These are phyloP conservation scores for Pseudopyrenochaeta lycopersici DNA, from an alignment of 2,329 filamentous ascomycete genomes.

Conservation along the genomic window DNA sequence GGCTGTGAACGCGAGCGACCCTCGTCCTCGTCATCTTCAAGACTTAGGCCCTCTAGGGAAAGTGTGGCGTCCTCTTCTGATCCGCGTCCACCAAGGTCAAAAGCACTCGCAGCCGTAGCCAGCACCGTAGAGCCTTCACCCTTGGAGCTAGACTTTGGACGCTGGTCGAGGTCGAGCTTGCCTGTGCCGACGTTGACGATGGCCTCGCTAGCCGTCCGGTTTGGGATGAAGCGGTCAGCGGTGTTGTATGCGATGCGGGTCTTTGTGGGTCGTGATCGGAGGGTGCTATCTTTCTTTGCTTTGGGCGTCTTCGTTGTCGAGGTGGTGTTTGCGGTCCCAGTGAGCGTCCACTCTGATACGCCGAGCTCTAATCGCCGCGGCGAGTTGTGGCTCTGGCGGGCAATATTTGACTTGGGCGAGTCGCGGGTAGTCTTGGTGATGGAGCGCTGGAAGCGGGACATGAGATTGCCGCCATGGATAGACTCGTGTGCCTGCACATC, in stretches of 20 bases:
- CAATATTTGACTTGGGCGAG: slow-evolving; percentile 97
- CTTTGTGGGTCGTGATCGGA: slow-evolving; percentile 48
- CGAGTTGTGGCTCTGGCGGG: slow-evolving; percentile 70
- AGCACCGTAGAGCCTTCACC: slow-evolving; percentile 79
- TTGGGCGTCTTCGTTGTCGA: slow-evolving; percentile 57
- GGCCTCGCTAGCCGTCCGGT: slow-evolving; percentile 87
- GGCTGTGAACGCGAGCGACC: slow-evolving; percentile 74
- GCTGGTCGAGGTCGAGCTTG: slow-evolving; percentile 73
- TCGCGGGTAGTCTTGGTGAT: slow-evolving; percentile 74
- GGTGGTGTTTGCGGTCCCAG: slow-evolving; percentile 72
- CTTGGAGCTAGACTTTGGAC: slow-evolving; percentile 74
- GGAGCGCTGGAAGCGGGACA: slow-evolving; percentile 79
- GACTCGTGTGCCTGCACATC: slow-evolving; percentile 70
- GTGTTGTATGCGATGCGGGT: slow-evolving; percentile 65
- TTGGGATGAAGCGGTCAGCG: slow-evolving; percentile 95
- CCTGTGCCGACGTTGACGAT: slow-evolving; percentile 81
- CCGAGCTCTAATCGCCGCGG: slow-evolving; percentile 90
- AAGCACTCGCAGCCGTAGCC: slow-evolving; percentile 74
- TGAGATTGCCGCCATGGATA: slow-evolving; percentile 75
- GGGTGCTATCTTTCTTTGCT: slow-evolving; percentile 43
- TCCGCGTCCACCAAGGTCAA: slow-evolving; percentile 68
- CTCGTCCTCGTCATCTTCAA: slow-evolving; percentile 75
- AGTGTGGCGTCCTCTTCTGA: slow-evolving; percentile 76
- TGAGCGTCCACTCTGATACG: slow-evolving; percentile 90
- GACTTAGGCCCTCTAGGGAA: slow-evolving; percentile 79